phyloP scores from a whole-genome alignment of 2,329 filamentous ascomycete genomes.

The Aotearoamyces nothofagi region DNA sequence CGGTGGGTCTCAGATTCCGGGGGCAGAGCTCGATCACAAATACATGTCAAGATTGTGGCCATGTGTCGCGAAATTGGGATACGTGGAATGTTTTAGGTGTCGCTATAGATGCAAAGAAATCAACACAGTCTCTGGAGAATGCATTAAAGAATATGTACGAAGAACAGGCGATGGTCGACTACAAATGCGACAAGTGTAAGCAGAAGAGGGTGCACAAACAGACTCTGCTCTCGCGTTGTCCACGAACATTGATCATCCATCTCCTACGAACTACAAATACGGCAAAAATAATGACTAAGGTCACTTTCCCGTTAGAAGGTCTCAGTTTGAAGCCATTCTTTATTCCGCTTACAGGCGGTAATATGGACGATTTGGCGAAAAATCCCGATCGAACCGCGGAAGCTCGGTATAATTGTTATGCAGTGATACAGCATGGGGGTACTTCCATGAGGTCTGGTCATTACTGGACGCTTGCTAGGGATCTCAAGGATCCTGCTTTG shows the following conservation, averaged over 20 bases:
- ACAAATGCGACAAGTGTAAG: constrained; percentile 22
- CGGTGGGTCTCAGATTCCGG: background rate
- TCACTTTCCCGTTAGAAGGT: constrained; percentile 63
- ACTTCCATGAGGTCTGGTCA: constrained; percentile 9
- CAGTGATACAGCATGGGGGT: constrained; percentile 38
- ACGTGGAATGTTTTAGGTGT: background rate
- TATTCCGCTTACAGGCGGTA: constrained; percentile 15
- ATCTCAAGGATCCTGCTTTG: constrained; percentile 8
- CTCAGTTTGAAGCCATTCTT: constrained; percentile 32
- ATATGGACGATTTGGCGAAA: too few species aligned
- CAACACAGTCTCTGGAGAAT: too few species aligned
- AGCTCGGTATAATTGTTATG: constrained; percentile 68
- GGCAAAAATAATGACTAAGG: constrained; percentile 53
- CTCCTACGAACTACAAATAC: constrained; percentile 48
- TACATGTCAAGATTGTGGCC: constrained; percentile 3
- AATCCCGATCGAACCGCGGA: constrained; percentile 21
- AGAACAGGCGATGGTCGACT: constrained; percentile 13
- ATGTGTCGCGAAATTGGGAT: background rate
- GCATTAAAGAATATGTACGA: too few species aligned
- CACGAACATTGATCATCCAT: constrained; percentile 32
- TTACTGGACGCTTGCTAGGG: constrained; percentile 10
- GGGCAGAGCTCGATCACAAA: constrained; percentile 1
- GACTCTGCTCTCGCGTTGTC: constrained; percentile 3
- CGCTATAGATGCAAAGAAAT: too few species aligned
- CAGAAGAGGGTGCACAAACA: constrained; percentile 9